Evolutionary conservation across 345 rosid species (phyloP), one percentile per base, ranked within the genome.

Genomic region (Microthlaspi erraticum): DNA sequence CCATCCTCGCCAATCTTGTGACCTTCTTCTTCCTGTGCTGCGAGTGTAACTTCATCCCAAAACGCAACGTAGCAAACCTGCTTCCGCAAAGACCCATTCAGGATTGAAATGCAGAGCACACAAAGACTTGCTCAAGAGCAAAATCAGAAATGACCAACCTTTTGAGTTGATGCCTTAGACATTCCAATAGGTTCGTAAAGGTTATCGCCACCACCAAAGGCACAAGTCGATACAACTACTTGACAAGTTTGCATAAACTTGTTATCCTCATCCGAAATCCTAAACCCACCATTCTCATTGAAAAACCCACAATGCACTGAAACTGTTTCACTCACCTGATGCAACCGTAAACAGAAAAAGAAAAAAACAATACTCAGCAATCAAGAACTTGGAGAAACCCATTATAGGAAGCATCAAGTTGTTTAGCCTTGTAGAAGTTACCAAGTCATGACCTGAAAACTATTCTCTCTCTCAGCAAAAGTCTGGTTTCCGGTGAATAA

Each of bases 131-230:
- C 54, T 59, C 43, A 60, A 54, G 33, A 54, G 19, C 7, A 34
- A 51, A 54, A 59, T 43, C 52, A 55, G 34, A 33, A 33, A 13
- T 67, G 29, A 60, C 85, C 60, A 76, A 93, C 98, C 92, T 87
- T 93, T 74, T 66, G 72, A 74, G 77, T 73, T 5, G 98, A 86
- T 52, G 86, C 75, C 42, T 85, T 75, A 7, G 85, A 75, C 91
- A 88, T 88, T 76, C 94, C 97, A 75, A 93, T 93, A 60, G 98
- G 98, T 64, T 91, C 85, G 76, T 91, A 87, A 75, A 93, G 98
- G 73, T 87, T 84, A 82, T 93, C 98, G 45, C 98, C 98, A 68
- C 98, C 98, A 49, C 98, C 98, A 80, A 93, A 93, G 4, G 97
- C 88, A 85, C 96, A 93, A 31, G 97, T 93, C 63, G 97, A 87